These are phyloP conservation scores for Betula pendula DNA, from an alignment of 306 rosid genomes.

Conservation along the genomic window DNA sequence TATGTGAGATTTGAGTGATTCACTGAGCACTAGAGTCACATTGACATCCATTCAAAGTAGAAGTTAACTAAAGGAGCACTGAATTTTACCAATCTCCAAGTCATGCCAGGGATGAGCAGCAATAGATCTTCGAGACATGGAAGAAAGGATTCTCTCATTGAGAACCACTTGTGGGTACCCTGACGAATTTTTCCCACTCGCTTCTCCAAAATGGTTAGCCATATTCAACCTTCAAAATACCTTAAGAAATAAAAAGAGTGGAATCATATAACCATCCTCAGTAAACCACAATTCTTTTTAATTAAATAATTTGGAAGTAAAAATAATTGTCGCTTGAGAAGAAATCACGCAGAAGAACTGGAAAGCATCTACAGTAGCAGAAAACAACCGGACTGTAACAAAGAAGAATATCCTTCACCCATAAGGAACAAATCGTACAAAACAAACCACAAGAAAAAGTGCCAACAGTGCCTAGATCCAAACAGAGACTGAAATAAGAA, in stretches of 20 bases:
- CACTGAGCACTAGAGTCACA: slow-evolving; percentile 6
- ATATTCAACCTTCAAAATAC: slow-evolving; percentile 40
- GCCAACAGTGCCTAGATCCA: not conserved
- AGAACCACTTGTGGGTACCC: slow-evolving; percentile 44
- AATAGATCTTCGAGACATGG: slow-evolving; percentile 75
- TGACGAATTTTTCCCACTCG: slow-evolving; percentile 32
- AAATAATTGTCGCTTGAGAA: slow-evolving; percentile 15
- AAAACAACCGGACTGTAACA: not conserved
- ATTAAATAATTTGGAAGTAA: not conserved
- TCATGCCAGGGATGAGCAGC: slow-evolving; percentile 99
- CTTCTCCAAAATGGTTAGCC: slow-evolving; percentile 56
- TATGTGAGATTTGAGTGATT: not conserved
- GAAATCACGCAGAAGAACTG: not conserved
- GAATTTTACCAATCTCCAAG: slow-evolving; percentile 72
- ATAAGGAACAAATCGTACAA: not conserved
- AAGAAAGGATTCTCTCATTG: slow-evolving; percentile 89
- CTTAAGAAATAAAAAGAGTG: slow-evolving; percentile 23
- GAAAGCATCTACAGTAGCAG: not conserved
- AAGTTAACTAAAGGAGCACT: not conserved
- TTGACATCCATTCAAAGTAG: not conserved
- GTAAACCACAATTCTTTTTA: slow-evolving; percentile 4
- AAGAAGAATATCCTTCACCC: not conserved
- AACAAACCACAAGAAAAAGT: not conserved
- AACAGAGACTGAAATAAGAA: not conserved
- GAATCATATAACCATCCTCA: slow-evolving; percentile 3